These are phyloP conservation scores for Prunus yedoensis DNA, from an alignment of 331 rosid genomes.

Conservation along the genomic window DNA sequence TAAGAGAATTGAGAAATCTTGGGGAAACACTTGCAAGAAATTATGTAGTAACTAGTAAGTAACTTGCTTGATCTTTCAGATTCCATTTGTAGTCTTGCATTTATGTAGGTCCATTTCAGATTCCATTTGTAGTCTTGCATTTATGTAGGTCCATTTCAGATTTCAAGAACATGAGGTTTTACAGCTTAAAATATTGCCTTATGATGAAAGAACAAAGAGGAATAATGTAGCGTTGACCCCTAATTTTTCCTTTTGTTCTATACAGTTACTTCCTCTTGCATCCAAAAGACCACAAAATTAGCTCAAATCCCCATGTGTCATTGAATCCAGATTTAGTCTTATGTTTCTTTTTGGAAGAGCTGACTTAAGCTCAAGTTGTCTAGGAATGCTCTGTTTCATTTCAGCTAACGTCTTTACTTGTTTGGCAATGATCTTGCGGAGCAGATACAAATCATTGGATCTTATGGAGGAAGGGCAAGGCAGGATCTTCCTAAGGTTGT, in stretches of 20 bases:
- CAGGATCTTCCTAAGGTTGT: slow-evolving; percentile 94
- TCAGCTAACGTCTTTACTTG: background rate
- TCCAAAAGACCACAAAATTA: background rate
- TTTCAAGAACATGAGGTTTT: background rate
- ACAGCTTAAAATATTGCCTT: background rate
- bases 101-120: background rate
- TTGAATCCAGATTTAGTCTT: background rate
- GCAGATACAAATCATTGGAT: slow-evolving; percentile 85
- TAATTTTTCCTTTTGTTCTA: background rate
- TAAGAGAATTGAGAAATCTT: background rate
- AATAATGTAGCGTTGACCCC: background rate
- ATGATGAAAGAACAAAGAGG: background rate
- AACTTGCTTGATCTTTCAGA: background rate
- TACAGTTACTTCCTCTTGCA: background rate
- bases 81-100: background rate
- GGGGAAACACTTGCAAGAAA: background rate
- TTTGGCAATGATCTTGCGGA: slow-evolving; percentile 14
- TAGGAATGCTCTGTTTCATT: slow-evolving; percentile 5
- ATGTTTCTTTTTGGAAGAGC: background rate
- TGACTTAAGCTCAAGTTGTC: background rate
- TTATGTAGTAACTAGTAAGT: background rate
- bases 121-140: background rate
- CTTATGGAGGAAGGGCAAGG: slow-evolving; percentile 96
- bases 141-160: background rate
- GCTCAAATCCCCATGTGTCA: background rate